Evolutionary conservation across 768 basidiomycete genomes (phyloP), one percentile per base, ranked within the genome.

Genomic region (Thelephora aurantiotincta): DNA sequence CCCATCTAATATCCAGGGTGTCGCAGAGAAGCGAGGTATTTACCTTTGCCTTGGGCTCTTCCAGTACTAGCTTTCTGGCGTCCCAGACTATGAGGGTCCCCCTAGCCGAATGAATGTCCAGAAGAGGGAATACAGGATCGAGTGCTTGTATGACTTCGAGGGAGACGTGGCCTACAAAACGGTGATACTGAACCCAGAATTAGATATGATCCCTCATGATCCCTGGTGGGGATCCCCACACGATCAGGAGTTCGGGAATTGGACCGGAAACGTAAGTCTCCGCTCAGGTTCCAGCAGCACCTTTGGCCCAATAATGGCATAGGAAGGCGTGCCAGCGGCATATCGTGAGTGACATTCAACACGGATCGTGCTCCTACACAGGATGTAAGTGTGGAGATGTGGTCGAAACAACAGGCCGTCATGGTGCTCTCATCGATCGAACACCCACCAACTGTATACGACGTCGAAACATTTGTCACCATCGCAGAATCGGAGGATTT

Each of bases 41-140:
- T 52, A 57, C 13, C 46, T 71, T 4, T 62, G 63, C 36, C 60
- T 73, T 14, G 71, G 63, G 0, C 63, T 57, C 41, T 41, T 70
- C 2, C 53, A 61, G 20, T 63, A 60, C 47, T 3, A 30, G 26
- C 5, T 30, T 3, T 22, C 38, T 26, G 18, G 44, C 12, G 49
- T 45, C 34, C 35, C 49, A 19, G 45, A 43, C 30, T 46, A 48
- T 13, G 48, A 45, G n/a, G 48, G 47, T 3, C 48, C 50, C n/a
- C 37, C 52, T 18, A 49, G 51, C 2, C 33, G 30, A 12, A 55
- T 60, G 44, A 52, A 13, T 33, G 48, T 57, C 18, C 33, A 50
- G 11, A 51, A 55, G 9, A 46, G 33, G 1, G 35, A 46, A 14
- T 23, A 52, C 20, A 35, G 19, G 7, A 46, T 60, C 33, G 18